A percentile compares a stretch with the other conserved stretches of the same genome.
Evolutionary conservation across 352 stramenopile genomes (phyloP).

Genomic region (Globisporangium acanthophoron): DNA sequence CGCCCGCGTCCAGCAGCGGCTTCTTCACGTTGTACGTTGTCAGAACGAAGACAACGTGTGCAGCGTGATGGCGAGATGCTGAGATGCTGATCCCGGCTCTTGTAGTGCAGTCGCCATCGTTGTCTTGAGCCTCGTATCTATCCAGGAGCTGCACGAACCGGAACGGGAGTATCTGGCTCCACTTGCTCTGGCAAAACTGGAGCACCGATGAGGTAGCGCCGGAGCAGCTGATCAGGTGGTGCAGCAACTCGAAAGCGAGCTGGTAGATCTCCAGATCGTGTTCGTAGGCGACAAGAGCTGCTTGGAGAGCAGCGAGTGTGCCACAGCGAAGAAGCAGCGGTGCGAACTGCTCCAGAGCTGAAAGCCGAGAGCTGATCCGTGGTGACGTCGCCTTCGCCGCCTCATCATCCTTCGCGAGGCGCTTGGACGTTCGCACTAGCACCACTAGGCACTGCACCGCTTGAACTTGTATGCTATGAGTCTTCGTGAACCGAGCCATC

Average conservation of each 20-base stretch:
- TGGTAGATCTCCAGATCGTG: slow-evolving; percentile 20
- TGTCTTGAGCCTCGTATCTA: background rate
- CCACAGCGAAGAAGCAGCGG: slow-evolving; percentile 12
- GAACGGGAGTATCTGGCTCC: slow-evolving; percentile 21
- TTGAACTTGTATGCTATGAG: background rate
- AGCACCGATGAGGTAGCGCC: slow-evolving; percentile 3
- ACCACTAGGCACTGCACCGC: slow-evolving; percentile 1
- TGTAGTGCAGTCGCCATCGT: too few species aligned
- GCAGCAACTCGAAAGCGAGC: slow-evolving; percentile 17
- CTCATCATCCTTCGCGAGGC: background rate
- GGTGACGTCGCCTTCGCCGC: too few species aligned
- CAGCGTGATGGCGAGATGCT: slow-evolving; percentile 6
- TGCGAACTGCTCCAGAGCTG: slow-evolving; percentile 1
- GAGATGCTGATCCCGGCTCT: background rate
- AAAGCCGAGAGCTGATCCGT: too few species aligned
- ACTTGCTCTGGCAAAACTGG: slow-evolving; percentile 23
- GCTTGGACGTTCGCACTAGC: background rate
- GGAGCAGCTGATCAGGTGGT: slow-evolving; percentile 17
- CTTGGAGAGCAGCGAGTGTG: slow-evolving; percentile 16
- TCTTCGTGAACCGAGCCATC: slow-evolving; percentile 3
- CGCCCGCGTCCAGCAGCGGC: slow-evolving; percentile 8
- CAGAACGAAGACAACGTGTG: slow-evolving; percentile 28
- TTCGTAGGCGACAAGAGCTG: slow-evolving; percentile 14
- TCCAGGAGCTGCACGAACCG: slow-evolving; percentile 15
- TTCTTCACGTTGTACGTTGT: slow-evolving; percentile 28